Percentiles rank a stretch among this genome's conserved stretches.
Conservation (phyloP, 192 early-diverging fungal species). For the Coemansia sp. region DNA sequence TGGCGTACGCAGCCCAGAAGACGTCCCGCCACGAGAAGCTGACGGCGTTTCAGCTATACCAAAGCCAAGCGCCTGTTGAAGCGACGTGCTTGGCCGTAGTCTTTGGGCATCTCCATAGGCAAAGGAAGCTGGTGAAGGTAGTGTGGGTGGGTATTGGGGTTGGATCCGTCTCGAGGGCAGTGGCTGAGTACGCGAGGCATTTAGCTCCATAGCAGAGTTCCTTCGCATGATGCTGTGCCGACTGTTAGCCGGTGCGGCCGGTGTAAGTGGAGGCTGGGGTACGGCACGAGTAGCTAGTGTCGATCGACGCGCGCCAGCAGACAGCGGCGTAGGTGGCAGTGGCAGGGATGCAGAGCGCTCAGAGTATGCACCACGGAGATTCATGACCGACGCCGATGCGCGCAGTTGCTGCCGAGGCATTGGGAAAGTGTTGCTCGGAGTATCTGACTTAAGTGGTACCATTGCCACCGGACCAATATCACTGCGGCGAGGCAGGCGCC, state of each 20-base stretch:
- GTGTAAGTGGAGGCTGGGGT: not conserved
- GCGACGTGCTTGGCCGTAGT: not conserved
- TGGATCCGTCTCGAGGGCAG: not conserved
- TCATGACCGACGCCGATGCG: slow-evolving; percentile 10
- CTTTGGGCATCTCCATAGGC: not conserved
- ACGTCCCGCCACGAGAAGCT: not conserved
- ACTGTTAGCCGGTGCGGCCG: not conserved
- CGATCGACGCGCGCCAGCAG: not conserved
- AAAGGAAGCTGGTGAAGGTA: not conserved
- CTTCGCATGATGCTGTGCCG: slow-evolving; percentile 3
- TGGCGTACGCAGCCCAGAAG: slow-evolving; percentile 14
- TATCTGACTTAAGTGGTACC: not conserved
- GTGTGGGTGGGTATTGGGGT: not conserved
- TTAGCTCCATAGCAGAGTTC: slow-evolving; percentile 6
- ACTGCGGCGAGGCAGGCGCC: slow-evolving; percentile 19
- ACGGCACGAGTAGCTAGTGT: not conserved
- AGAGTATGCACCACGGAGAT: slow-evolving; percentile 4
- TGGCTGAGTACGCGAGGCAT: not conserved
- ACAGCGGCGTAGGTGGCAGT: not conserved
- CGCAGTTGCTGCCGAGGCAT: slow-evolving; percentile 10
- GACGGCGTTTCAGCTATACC: not conserved
- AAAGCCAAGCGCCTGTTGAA: not conserved
- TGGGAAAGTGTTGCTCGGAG: not conserved
- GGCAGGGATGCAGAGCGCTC: slow-evolving; percentile 2
- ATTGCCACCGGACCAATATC: slow-evolving; percentile 10